Evolutionary conservation across 371 early-diverging fungal species (phyloP), one percentile per base, ranked within the genome.

Genomic region (Chytridiales sp.): DNA sequence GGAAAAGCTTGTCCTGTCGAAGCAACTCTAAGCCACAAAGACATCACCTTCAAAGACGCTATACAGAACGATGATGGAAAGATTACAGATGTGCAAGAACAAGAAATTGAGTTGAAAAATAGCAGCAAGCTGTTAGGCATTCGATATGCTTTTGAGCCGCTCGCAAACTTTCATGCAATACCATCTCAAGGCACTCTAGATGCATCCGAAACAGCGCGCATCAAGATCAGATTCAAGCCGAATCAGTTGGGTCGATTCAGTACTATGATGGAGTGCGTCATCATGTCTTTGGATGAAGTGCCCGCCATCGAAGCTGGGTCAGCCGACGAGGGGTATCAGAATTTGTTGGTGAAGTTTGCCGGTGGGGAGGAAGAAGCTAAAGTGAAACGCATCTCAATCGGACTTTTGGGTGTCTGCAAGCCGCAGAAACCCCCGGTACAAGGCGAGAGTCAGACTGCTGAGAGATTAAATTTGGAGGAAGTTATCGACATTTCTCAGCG

Each of bases 241-340:
- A 64, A 73, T 36, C 78, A 78, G 60, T 48, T 71, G 22, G 78
- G 78, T 8, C 34, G 51, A 5, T 72, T 77, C 46, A 39, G 61
- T 6, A 63, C 49, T 3, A 56, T n/a, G 4, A 34, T 68, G 42
- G 22, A 52, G 13, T 70, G 73, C 47, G n/a, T 52, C 15, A 59
- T 77, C n/a, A 38, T 21, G 17, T 29, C 70, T 1, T 44, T 26
- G 43, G 47, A 41, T 38, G 40, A 64, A 42, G 42, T 24, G 29
- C 61, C 49, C 26, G 50, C 60, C 2, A 35, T 59, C 27, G 60
- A 51, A 13, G 51, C 51, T 51, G 51, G 30, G 21, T 9, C 19
- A n/a, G 38, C 11, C 8, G 38, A 38, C 38, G 38, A 38, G 38
- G 17, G 38, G 6, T 44, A 44, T 41, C 31, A 19, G 26, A 59